Evolutionary conservation across 1,284 basidiomycete genomes (phyloP).

Genomic region (Trametes polyzona): DNA sequence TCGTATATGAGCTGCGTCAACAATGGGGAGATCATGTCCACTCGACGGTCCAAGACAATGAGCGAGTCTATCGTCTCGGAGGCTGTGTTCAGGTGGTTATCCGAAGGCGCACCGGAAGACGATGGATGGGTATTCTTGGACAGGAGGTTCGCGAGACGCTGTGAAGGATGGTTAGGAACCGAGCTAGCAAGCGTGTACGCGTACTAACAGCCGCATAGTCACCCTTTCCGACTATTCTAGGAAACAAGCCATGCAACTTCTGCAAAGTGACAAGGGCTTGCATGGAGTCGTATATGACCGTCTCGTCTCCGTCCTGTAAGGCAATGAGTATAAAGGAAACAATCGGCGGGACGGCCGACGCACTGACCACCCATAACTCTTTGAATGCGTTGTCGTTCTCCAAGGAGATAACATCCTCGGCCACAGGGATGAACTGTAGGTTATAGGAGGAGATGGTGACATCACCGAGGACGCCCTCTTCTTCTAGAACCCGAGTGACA

Average conservation of each 20-base stretch:
- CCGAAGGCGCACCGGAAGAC: slow-evolving; percentile 40
- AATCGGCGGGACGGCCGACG: neutral
- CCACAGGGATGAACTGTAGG: slow-evolving; percentile 91
- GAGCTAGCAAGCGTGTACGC: neutral
- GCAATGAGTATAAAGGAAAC: neutral
- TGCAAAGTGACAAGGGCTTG: slow-evolving; percentile 88
- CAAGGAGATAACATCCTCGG: slow-evolving; percentile 88
- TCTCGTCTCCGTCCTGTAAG: slow-evolving; percentile 89
- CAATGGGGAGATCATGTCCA: slow-evolving; percentile 96
- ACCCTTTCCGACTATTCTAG: slow-evolving; percentile 93
- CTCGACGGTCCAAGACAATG: slow-evolving; percentile 87
- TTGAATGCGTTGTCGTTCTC: slow-evolving; percentile 85
- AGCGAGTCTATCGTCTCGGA: slow-evolving; percentile 82
- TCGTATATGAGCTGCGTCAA: slow-evolving; percentile 97
- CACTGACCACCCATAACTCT: slow-evolving; percentile 83
- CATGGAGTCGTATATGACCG: slow-evolving; percentile 86
- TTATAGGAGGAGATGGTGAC: slow-evolving; percentile 86
- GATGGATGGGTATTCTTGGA: slow-evolving; percentile 58
- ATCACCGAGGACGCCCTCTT: slow-evolving; percentile 92
- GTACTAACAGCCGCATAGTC: slow-evolving; percentile 82
- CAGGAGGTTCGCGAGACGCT: slow-evolving; percentile 82
- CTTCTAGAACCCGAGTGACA: slow-evolving; percentile 82
- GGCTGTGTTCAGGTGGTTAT: slow-evolving; percentile 42
- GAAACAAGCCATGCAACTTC: slow-evolving; percentile 87
- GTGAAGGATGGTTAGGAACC: neutral